phyloP scores from a whole-genome alignment of 1,284 basidiomycete genomes.

The Apiotrichum porosum region DNA sequence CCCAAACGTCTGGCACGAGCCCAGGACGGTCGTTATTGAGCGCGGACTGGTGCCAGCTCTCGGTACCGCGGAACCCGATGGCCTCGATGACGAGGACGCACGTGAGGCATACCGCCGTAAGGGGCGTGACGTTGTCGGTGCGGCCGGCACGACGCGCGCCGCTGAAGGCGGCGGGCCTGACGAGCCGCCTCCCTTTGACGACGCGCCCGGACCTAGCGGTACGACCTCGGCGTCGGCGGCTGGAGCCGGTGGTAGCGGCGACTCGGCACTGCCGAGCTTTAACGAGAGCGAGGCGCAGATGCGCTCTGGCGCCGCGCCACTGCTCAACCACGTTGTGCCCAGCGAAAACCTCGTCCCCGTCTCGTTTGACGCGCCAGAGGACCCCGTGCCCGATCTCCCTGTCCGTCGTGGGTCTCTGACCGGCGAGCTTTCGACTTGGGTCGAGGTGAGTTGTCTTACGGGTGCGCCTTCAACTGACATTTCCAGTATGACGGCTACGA shows the following conservation, averaged over 20 bases:
- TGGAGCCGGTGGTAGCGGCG: not conserved
- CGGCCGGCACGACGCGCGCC: slow-evolving; percentile 29
- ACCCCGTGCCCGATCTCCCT: not conserved
- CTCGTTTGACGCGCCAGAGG: slow-evolving; percentile 13
- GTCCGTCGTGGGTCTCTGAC: slow-evolving; percentile 7
- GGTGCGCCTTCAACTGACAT: not conserved
- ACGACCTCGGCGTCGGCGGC: slow-evolving; percentile 1
- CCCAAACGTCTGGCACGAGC: slow-evolving; percentile 36
- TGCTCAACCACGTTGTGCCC: slow-evolving; percentile 11
- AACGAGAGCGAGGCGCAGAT: slow-evolving; percentile 38
- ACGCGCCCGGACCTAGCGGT: slow-evolving; percentile 10
- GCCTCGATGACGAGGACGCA: slow-evolving; percentile 24
- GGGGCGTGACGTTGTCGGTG: slow-evolving; percentile 44
- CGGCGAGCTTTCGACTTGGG: slow-evolving; percentile 42
- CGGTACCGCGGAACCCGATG: slow-evolving; percentile 1
- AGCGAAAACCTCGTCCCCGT: slow-evolving; percentile 27
- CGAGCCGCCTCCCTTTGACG: slow-evolving; percentile 36
- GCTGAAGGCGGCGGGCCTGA: not conserved
- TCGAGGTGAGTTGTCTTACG: slow-evolving; percentile 34
- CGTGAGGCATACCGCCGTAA: slow-evolving; percentile 46
- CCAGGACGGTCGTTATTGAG: slow-evolving; percentile 29
- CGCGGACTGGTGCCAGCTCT: slow-evolving; percentile 21
- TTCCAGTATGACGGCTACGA: slow-evolving; percentile 50
- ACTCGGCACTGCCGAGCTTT: slow-evolving; percentile 33
- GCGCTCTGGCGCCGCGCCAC: slow-evolving; percentile 29